Evolutionary conservation across 1,139 yeast species (phyloP).

Genomic region (Geotrichum armillariae): DNA sequence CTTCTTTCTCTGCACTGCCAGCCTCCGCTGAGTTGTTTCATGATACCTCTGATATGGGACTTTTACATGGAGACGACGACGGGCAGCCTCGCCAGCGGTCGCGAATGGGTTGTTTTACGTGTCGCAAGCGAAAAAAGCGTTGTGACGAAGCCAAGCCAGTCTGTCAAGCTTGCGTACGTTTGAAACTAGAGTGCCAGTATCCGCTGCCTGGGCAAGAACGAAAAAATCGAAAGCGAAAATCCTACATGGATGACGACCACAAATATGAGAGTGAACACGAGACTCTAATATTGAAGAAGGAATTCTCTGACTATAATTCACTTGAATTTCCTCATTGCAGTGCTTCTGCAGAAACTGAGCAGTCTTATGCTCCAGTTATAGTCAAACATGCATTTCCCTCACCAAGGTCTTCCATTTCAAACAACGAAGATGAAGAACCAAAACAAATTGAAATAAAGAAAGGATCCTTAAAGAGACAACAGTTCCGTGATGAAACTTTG

Average conservation of each 20-base stretch:
- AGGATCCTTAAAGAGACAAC: background rate
- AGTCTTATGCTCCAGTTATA: background rate
- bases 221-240: conserved; percentile 38
- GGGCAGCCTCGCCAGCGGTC: conserved; percentile 33
- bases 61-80: background rate
- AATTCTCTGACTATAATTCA: background rate
- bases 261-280: conserved; percentile 2
- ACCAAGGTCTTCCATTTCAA: background rate
- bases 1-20: background rate
- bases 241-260: conserved; percentile 9
- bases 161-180: conserved; percentile 59
- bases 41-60: background rate
- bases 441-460: background rate
- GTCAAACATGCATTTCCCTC: background rate
- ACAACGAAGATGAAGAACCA: background rate
- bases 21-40: background rate
- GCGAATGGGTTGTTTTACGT: conserved; percentile 66
- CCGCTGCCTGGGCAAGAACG: conserved; percentile 53
- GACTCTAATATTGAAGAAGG: background rate
- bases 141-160: conserved; percentile 65
- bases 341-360: background rate
- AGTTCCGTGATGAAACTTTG: background rate
- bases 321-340: background rate
- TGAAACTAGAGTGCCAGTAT: conserved; percentile 55
- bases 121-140: conserved; percentile 69